Evolutionary conservation across 2,329 filamentous ascomycete genomes (phyloP).

Genomic region (Pseudogymnoascus sp.): DNA sequence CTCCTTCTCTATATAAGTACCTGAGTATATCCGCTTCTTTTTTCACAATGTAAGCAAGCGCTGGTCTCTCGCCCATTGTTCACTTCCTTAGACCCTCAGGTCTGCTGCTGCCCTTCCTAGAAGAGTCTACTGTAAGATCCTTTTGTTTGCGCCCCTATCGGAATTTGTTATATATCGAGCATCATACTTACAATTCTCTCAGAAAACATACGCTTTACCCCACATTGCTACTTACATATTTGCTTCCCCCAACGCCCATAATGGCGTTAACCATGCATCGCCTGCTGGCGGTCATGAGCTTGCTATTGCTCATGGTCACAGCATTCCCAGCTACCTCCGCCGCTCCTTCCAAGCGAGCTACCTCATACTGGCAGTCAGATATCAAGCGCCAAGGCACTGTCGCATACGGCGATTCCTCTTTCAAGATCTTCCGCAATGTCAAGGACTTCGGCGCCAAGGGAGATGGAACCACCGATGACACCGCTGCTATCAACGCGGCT

Average conservation of each 20-base stretch:
- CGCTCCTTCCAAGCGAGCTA: neutral
- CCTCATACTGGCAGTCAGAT: constrained; percentile 26
- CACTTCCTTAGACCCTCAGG: neutral
- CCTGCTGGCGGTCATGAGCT: neutral
- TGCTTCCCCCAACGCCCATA: neutral
- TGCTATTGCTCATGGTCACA: constrained; percentile 5
- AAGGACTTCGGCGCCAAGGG: constrained; percentile 68
- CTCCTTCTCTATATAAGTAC: constrained; percentile 2
- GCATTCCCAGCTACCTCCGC: neutral
- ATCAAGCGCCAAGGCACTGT: constrained; percentile 29
- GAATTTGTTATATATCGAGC: neutral
- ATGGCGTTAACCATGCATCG: neutral
- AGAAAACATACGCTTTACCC: neutral
- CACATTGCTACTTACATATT: neutral
- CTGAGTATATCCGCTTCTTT: neutral
- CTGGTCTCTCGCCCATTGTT: constrained; percentile 6
- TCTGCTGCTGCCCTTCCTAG: neutral
- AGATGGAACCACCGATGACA: constrained; percentile 66
- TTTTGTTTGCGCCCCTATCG: neutral
- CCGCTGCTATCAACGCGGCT: constrained; percentile 77
- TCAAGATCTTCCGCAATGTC: constrained; percentile 72
- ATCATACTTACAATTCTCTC: neutral
- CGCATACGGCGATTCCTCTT: constrained; percentile 40
- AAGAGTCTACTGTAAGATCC: neutral
- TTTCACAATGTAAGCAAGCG: constrained; percentile 2